Conservation (phyloP, 164 flowering plant genomes). For the Chimonanthus salicifolius region DNA sequence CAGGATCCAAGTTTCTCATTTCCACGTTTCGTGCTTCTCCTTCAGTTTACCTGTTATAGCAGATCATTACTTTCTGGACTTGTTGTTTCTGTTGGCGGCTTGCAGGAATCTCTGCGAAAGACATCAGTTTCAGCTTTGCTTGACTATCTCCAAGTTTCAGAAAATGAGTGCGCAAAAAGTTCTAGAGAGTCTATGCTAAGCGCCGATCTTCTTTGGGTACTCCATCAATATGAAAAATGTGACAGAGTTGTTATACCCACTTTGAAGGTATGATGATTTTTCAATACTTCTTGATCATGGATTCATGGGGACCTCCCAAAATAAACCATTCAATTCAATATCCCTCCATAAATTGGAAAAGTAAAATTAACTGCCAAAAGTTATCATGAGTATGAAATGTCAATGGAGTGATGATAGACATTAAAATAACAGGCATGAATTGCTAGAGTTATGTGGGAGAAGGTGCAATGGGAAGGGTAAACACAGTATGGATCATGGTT, state of each 20-base stretch:
- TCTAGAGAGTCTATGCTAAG: constrained; percentile 45
- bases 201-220: constrained; percentile 76
- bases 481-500: too few species aligned
- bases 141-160: constrained; percentile 54
- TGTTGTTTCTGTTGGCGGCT: constrained; percentile 82
- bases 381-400: too few species aligned
- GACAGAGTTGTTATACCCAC: constrained; percentile 82
- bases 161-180: constrained; percentile 24
- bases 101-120: constrained; percentile 88
- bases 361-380: too few species aligned
- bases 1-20: constrained; percentile 79
- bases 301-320: too few species aligned
- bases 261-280: constrained; percentile 54
- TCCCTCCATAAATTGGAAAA: too few species aligned
- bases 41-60: constrained; percentile 68
- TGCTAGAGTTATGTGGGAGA: too few species aligned
- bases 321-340: too few species aligned
- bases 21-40: constrained; percentile 77
- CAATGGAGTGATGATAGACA: too few species aligned
- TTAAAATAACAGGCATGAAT: too few species aligned
- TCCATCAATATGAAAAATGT: constrained; percentile 66
- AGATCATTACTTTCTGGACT: constrained; percentile 72
- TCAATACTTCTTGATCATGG: background rate
- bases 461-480: too few species aligned
- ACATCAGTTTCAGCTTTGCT: constrained; percentile 67